A percentile compares a stretch with the other conserved stretches of the same genome.
These are phyloP conservation scores for Hypoxylon sp. DNA, from an alignment of 2,329 filamentous ascomycete species.

Conservation along the genomic window DNA sequence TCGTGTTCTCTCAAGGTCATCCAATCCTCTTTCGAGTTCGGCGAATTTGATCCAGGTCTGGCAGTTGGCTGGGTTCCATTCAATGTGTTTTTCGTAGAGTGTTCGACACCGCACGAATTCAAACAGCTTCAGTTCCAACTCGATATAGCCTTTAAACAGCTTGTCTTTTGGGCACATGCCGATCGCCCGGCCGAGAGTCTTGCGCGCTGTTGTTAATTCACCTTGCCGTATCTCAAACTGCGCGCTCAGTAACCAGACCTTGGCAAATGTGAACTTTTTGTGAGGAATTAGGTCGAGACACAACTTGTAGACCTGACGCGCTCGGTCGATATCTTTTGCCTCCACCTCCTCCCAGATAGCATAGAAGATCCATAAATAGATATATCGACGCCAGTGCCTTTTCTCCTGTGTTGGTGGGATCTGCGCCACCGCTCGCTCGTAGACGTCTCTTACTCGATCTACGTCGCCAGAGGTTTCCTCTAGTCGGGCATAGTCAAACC, in stretches of 20 bases:
- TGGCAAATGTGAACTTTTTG: constrained; percentile 97
- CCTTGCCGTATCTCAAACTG: constrained; percentile 93
- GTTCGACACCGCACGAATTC: constrained; percentile 93
- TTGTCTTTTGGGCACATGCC: constrained; percentile 97
- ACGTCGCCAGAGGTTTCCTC: constrained; percentile 88
- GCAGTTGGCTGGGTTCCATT: constrained; percentile 91
- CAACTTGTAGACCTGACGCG: constrained; percentile 90
- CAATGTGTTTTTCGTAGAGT: constrained; percentile 93
- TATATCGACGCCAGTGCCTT: constrained; percentile 95
- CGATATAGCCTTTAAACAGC: constrained; percentile 93
- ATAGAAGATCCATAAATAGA: constrained; percentile 98
- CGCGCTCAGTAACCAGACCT: constrained; percentile 93
- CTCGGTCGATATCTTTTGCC: constrained; percentile 81
- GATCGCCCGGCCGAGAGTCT: constrained; percentile 89
- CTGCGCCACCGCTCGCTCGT: constrained; percentile 95
- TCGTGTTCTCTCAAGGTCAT: constrained; percentile 88
- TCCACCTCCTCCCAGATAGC: constrained; percentile 95
- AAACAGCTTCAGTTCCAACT: constrained; percentile 92
- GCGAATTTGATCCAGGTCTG: constrained; percentile 98
- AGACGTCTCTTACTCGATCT: constrained; percentile 90
- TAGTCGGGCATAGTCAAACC: constrained; percentile 94
- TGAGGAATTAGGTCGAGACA: constrained; percentile 91
- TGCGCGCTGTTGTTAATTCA: constrained; percentile 83
- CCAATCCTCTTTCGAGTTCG: constrained; percentile 90
- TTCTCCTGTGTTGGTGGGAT: constrained; percentile 96